A percentile compares a stretch with the other conserved stretches of the same genome.
phyloP scores from a whole-genome alignment of 768 basidiomycete species.

The Termitomyces sp. region DNA sequence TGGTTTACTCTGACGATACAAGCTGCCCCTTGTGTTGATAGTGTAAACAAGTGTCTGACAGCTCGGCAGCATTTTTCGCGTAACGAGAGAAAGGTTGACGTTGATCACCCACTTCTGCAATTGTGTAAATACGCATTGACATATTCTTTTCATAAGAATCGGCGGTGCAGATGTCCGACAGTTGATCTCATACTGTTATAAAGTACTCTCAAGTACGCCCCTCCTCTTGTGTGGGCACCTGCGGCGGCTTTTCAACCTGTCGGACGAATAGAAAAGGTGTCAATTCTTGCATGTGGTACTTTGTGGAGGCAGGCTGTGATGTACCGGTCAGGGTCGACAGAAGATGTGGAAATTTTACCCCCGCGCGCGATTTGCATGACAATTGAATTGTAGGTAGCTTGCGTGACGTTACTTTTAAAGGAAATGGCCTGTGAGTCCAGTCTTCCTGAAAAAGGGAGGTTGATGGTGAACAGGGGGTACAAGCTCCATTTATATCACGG shows the following conservation, averaged over 20 bases:
- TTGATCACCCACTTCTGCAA: not conserved
- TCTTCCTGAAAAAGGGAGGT: not conserved
- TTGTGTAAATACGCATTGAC: too few relatives aligned
- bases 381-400: not conserved
- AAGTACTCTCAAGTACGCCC: too few relatives aligned
- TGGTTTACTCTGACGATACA: too few relatives aligned
- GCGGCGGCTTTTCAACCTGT: not conserved
- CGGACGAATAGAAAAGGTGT: not conserved
- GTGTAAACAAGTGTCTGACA: not conserved
- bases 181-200: too few relatives aligned
- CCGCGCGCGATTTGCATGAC: not conserved
- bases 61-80: not conserved
- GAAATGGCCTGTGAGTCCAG: not conserved
- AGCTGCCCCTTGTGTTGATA: not conserved
- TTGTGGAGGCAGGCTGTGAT: conserved; percentile 1
- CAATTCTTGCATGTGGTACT: not conserved
- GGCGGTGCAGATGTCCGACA: too few relatives aligned
- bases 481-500: conserved; percentile 4
- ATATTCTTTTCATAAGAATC: too few relatives aligned
- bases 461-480: not conserved
- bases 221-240: not conserved
- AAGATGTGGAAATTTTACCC: conserved; percentile 5
- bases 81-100: not conserved
- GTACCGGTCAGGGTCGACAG: conserved; percentile 8
- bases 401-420: not conserved